Conservation (phyloP, 768 basidiomycete species). For the Suillus americanus region DNA sequence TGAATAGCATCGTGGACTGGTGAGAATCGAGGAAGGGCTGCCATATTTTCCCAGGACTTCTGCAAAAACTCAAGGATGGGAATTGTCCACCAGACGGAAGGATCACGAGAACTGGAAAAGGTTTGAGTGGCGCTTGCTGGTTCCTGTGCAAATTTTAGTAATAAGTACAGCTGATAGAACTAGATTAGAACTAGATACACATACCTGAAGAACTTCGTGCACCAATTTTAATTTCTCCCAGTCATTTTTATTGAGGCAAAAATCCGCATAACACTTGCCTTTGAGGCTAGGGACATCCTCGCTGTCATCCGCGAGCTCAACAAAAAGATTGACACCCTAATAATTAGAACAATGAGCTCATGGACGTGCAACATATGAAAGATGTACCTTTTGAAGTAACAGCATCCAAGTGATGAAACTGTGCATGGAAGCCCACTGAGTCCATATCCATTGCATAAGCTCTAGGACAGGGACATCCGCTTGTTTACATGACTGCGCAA, state of each 20-base stretch:
- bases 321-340: slow-evolving; percentile 13
- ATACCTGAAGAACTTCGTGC: slow-evolving; percentile 23
- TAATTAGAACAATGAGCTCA: background rate
- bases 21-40: background rate
- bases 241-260: slow-evolving; percentile 18
- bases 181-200: background rate
- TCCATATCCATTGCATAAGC: background rate
- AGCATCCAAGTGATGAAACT: background rate
- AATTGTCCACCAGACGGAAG: background rate
- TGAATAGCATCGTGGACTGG: background rate
- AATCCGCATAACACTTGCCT: slow-evolving; percentile 26
- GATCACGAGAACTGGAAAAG: background rate
- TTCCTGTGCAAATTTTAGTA: background rate
- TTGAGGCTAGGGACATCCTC: slow-evolving; percentile 22
- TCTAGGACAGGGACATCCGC: background rate
- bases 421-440: background rate
- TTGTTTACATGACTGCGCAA: background rate
- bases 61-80: background rate
- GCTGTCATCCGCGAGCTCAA: slow-evolving; percentile 21
- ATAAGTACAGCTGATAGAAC: too few relatives aligned
- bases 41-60: background rate
- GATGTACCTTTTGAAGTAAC: background rate
- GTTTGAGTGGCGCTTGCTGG: background rate
- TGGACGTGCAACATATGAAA: background rate
- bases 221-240: slow-evolving; percentile 27